Base-by-base conservation (phyloP, 345 rosid species). In the Firmiana major region DNA sequence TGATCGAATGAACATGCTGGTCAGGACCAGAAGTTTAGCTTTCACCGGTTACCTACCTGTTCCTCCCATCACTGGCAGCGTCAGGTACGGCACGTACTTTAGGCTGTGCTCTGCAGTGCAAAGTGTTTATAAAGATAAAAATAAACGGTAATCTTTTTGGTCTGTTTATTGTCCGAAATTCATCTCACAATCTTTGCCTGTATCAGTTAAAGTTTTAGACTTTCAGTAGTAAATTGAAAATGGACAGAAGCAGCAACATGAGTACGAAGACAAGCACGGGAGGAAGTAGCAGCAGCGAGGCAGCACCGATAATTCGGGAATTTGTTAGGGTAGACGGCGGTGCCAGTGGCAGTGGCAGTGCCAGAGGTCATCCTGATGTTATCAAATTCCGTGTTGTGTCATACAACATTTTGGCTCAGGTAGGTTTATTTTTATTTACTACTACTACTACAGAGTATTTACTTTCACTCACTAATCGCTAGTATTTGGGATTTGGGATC, bases 331-430 rank as follows among this genome's bases (percentile, higher is more conserved):
- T 87, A 36, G 91, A 86, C 80, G 89, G 85, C 43, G 79, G 72
- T 49, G 93, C 17, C 42, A 16, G 40, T 77, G 89, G 85, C 43
- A 78, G 72, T 49, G 93, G 13, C 42, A 16, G 40, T 77, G 84
- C 85, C 7, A 80, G 71, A 77, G 81, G 86, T 19, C 79, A 84
- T 64, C 57, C 81, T 79, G 93, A 89, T 78, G 89, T 91, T 90
- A 79, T 88, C 80, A 90, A 77, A 87, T 85, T 91, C 78, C 79
- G 90, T 75, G 89, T 91, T 17, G 87, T 89, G 49, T 90, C 97
- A 4, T 91, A 89, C 64, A 91, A 91, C 80, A 84, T 91, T 42
- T 83, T 91, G 79, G 93, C 96, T 77, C 93, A 91, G 96, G 96
- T 88, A 78, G n/a, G 0, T 17, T 28, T 15, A 0, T 4, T 26